Percentiles rank a stretch among this genome's conserved stretches.
Evolutionary conservation across 164 flowering plant species (phyloP).

Genomic region (Akebia trifoliata): DNA sequence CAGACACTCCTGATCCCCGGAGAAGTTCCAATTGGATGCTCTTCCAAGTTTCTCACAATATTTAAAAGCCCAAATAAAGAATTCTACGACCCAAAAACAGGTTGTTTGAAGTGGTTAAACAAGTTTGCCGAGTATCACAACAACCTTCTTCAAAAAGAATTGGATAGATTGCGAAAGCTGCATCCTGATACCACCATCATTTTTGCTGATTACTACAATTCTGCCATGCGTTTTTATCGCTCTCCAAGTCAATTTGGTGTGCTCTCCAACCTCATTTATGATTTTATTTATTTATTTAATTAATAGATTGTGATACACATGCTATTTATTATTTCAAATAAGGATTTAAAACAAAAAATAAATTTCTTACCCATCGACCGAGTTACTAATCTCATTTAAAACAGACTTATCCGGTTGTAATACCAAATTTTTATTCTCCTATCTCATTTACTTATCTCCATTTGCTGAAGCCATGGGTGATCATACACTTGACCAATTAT

Average conservation of each 20-base stretch:
- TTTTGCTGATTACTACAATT: slow-evolving; percentile 32
- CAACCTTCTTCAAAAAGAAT: slow-evolving; percentile 12
- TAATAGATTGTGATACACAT: no score
- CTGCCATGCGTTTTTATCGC: slow-evolving; percentile 15
- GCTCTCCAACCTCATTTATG: no score
- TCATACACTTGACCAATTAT: no score
- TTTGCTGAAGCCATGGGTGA: no score
- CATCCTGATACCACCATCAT: slow-evolving; percentile 26
- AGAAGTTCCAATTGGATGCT: slow-evolving; percentile 30
- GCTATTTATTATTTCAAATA: no score
- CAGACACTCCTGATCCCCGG: slow-evolving; percentile 26
- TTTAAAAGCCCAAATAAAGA: slow-evolving; percentile 10
- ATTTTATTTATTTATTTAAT: no score
- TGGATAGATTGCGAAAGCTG: slow-evolving; percentile 12
- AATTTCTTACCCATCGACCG: no score
- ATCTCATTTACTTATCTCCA: no score
- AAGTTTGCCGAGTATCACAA: slow-evolving; percentile 22
- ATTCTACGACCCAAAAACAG: slow-evolving; percentile 22
- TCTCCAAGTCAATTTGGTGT: slow-evolving; percentile 24
- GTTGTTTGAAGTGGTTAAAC: slow-evolving; percentile 22
- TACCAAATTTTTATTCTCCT: no score
- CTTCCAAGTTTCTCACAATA: slow-evolving; percentile 8
- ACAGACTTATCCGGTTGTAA: no score
- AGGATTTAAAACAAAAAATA: no score
- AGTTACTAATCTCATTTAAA: no score